Percentiles rank a stretch among this genome's conserved stretches.
Conservation (phyloP, 1,139 yeast species). For the Geotrichum australiense region DNA sequence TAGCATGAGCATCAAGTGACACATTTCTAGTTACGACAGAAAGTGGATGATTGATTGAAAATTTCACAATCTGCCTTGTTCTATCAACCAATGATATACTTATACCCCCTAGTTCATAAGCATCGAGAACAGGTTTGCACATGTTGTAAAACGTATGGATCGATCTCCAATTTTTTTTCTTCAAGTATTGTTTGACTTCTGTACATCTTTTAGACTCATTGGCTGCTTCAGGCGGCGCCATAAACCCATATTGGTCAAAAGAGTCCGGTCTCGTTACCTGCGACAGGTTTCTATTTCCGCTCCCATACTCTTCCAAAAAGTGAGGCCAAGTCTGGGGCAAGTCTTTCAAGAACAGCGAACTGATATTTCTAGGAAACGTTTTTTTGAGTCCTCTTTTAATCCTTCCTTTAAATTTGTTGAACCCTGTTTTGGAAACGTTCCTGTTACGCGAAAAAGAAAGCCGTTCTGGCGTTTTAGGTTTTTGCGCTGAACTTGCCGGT, state of each 20-base stretch:
- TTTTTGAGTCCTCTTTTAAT: conserved; percentile 10
- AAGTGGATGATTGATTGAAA: conserved; percentile 41
- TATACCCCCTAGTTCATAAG: conserved; percentile 43
- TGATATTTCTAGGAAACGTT: conserved; percentile 21
- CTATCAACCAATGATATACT: conserved; percentile 52
- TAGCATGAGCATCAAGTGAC: conserved; percentile 61
- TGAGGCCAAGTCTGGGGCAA: conserved; percentile 47
- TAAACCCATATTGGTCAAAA: conserved; percentile 41
- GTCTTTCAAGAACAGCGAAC: conserved; percentile 20
- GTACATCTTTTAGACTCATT: conserved; percentile 25
- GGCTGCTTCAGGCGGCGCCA: conserved; percentile 47
- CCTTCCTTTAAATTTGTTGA: conserved; percentile 9
- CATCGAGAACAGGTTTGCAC: conserved; percentile 34
- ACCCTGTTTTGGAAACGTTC: conserved; percentile 4
- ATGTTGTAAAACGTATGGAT: conserved; percentile 35
- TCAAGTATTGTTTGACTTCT: conserved; percentile 39
- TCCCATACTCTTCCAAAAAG: conserved; percentile 55
- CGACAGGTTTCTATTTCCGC: conserved; percentile 54
- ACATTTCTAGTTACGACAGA: conserved; percentile 40
- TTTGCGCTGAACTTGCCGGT: no score
- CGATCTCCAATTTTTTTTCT: conserved; percentile 48
- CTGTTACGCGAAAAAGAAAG: conserved; percentile 1
- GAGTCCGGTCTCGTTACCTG: conserved; percentile 51
- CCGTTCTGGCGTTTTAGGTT: neutral
- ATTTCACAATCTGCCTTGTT: conserved; percentile 44